Evolutionary conservation across 2,329 filamentous ascomycete species (phyloP).

Genomic region (Talaromyces albobiverticillius): DNA sequence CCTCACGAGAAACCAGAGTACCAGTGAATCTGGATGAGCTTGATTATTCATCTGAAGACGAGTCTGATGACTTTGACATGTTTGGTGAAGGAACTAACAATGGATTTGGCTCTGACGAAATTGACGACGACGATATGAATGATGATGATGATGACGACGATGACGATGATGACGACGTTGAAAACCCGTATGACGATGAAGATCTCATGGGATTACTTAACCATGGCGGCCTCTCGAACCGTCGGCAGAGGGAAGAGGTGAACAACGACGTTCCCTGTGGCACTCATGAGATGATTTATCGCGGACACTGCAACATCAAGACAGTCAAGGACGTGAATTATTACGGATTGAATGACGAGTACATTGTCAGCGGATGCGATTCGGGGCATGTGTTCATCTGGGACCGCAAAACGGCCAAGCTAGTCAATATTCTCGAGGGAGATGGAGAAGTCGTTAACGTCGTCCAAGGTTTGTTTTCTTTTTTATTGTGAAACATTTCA

Average conservation of each 20-base stretch:
- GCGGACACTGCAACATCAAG: slow-evolving; percentile 64
- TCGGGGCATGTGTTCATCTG: slow-evolving; percentile 67
- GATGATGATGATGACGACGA: slow-evolving; percentile 29
- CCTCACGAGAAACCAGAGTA: not conserved
- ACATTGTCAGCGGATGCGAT: slow-evolving; percentile 65
- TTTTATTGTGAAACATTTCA: not conserved
- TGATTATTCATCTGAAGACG: slow-evolving; percentile 19
- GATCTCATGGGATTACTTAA: slow-evolving; percentile 39
- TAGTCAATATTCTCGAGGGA: slow-evolving; percentile 64
- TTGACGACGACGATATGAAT: slow-evolving; percentile 31
- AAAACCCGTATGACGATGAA: too few species aligned
- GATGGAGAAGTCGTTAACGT: slow-evolving; percentile 71
- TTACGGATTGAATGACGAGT: slow-evolving; percentile 65
- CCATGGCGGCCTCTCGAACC: slow-evolving; percentile 47
- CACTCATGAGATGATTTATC: slow-evolving; percentile 56
- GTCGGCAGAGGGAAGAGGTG: slow-evolving; percentile 47
- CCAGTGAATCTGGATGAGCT: not conserved
- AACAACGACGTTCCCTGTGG: slow-evolving; percentile 55
- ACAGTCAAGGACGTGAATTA: slow-evolving; percentile 70
- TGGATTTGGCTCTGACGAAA: slow-evolving; percentile 11
- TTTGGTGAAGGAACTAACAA: slow-evolving; percentile 2
- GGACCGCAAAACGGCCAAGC: slow-evolving; percentile 60
- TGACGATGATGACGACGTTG: slow-evolving; percentile 31
- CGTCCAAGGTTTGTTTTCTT: slow-evolving; percentile 51
- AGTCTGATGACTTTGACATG: slow-evolving; percentile 20